Conservation (phyloP, 2,329 filamentous ascomycete species). For the Claviceps quebecensis region DNA sequence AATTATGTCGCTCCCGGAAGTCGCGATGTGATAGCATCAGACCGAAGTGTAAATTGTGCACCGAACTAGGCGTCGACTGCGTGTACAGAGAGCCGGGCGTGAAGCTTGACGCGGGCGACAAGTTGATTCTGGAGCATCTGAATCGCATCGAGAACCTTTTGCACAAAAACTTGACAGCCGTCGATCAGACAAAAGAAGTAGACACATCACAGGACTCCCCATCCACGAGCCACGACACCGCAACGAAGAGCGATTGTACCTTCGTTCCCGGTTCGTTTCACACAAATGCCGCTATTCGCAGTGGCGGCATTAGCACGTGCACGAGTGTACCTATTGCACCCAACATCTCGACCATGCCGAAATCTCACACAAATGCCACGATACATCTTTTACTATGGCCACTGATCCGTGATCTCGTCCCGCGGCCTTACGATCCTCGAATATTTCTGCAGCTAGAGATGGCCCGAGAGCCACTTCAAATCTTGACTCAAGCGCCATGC, state of each 20-base stretch:
- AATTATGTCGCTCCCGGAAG: conserved; percentile 68
- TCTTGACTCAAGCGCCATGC: conserved; percentile 45
- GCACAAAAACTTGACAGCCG: no score
- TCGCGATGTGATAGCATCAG: conserved; percentile 66
- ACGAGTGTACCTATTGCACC: no score
- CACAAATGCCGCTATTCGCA: no score
- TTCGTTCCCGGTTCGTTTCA: no score
- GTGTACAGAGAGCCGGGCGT: conserved; percentile 75
- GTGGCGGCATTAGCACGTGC: no score
- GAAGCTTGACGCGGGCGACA: conserved; percentile 77
- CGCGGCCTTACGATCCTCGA: conserved; percentile 64
- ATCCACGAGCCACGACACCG: conserved; percentile 45
- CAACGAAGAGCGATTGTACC: conserved; percentile 30
- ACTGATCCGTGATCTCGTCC: conserved; percentile 63
- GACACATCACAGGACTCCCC: conserved; percentile 48
- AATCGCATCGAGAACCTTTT: conserved; percentile 16
- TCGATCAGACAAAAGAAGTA: conserved; percentile 31
- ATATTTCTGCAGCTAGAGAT: conserved; percentile 73
- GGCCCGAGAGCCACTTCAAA: conserved; percentile 59
- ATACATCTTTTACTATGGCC: conserved; percentile 70
- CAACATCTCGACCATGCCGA: conserved; percentile 52
- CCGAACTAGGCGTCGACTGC: conserved; percentile 69
- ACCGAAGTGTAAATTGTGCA: conserved; percentile 74
- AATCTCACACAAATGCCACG: conserved; percentile 68
- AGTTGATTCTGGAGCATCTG: conserved; percentile 68